Evolutionary conservation across 2,329 filamentous ascomycete genomes (phyloP).

Genomic region (Hypomyces rosellus): DNA sequence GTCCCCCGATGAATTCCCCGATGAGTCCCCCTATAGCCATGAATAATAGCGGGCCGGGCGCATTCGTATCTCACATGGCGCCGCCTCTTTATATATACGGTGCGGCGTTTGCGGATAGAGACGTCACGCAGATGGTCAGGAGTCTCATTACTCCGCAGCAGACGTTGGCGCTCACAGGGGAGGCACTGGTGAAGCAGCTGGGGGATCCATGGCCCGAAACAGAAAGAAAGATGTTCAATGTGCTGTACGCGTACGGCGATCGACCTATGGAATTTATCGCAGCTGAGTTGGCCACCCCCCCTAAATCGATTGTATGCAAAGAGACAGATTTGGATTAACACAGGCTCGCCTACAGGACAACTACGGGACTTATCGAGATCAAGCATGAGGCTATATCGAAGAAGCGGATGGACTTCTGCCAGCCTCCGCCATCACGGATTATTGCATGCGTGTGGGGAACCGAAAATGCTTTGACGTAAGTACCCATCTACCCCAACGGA

Average conservation of each 20-base stretch:
- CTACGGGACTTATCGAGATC: neutral
- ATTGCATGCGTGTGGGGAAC: neutral
- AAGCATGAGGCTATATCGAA: conserved; percentile 3
- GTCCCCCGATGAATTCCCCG: no score
- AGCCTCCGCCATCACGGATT: conserved; percentile 1
- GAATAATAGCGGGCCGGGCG: neutral
- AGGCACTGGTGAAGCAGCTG: neutral
- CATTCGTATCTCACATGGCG: neutral
- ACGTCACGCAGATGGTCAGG: conserved; percentile 2
- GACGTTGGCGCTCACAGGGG: neutral
- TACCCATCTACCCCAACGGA: neutral
- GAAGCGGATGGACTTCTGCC: conserved; percentile 7
- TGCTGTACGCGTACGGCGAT: conserved; percentile 3
- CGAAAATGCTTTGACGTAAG: conserved; percentile 2
- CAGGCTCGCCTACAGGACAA: neutral
- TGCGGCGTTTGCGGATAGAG: conserved; percentile 3
- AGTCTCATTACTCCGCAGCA: neutral
- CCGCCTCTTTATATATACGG: conserved; percentile 2
- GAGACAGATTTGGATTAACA: neutral
- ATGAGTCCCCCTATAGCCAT: neutral
- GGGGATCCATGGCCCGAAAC: conserved; percentile 2
- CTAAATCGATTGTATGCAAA: neutral
- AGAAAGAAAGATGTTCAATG: conserved; percentile 4
- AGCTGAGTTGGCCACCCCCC: neutral
- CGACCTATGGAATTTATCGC: conserved; percentile 3